Evolutionary conservation across 495 filamentous ascomycete species (phyloP).

Genomic region (Xylaria intraflava): DNA sequence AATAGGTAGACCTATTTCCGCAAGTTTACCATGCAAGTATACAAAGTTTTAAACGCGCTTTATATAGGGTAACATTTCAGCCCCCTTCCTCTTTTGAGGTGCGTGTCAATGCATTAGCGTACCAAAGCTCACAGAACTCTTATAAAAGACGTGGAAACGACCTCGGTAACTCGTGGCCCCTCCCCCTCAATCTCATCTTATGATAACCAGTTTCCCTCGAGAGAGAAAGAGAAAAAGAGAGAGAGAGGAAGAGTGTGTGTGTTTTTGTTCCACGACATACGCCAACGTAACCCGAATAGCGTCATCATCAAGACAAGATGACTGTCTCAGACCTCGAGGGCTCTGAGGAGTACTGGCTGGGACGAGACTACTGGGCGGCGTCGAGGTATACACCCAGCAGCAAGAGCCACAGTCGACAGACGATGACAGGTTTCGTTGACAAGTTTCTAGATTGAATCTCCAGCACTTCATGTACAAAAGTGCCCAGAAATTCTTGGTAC

Average conservation of each 20-base stretch:
- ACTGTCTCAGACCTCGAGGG: background rate
- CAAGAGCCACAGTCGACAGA: background rate
- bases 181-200: no score
- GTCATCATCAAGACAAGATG: background rate
- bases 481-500: background rate
- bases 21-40: no score
- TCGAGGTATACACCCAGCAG: background rate
- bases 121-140: no score
- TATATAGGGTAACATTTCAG: no score
- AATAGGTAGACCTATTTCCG: no score
- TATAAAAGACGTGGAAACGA: no score
- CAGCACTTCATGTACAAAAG: constrained; percentile 7
- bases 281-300: background rate
- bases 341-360: background rate
- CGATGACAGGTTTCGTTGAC: background rate
- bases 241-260: no score
- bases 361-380: background rate
- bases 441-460: background rate
- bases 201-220: background rate
- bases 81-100: no score
- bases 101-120: no score
- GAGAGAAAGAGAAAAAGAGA: background rate
- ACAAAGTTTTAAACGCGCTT: no score
- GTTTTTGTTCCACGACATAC: background rate
- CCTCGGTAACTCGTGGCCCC: no score